Evolutionary conservation across 768 basidiomycete species (phyloP).

Genomic region (Pseudohyphozyma bogoriensis): DNA sequence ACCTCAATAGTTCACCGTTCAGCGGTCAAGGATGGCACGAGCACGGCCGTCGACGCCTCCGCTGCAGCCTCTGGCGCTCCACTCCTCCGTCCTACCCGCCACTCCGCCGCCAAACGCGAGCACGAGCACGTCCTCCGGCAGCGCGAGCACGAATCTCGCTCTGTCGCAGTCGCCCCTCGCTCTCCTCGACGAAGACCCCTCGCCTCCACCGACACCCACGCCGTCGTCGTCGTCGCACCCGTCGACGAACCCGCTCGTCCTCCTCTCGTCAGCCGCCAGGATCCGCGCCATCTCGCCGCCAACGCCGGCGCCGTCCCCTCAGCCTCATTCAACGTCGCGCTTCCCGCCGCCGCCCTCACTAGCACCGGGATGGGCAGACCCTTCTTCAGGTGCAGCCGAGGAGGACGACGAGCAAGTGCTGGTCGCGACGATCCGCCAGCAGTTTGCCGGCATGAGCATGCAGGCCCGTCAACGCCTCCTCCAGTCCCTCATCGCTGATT

Average conservation of each 20-base stretch:
- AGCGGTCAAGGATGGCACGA: no score
- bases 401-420: slow-evolving; percentile 1
- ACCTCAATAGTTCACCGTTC: no score
- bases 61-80: no score
- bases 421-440: slow-evolving; percentile 2
- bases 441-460: slow-evolving; percentile 6
- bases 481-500: slow-evolving; percentile 15
- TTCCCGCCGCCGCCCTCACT: neutral
- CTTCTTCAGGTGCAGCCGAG: neutral
- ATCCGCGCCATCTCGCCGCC: slow-evolving; percentile 11
- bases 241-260: no score
- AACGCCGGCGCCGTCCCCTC: slow-evolving; percentile 8
- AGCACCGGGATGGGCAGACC: neutral
- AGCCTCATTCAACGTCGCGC: neutral
- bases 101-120: no score
- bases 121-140: no score
- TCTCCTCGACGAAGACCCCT: neutral
- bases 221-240: no score
- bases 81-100: no score
- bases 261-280: neutral
- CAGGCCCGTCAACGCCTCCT: slow-evolving; percentile 3
- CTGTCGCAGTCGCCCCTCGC: no score
- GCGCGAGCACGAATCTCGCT: neutral
- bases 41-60: no score
- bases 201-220: neutral